A percentile compares a stretch with the other conserved stretches of the same genome.
These are phyloP conservation scores for Aspergillus pseudotamarii DNA, from an alignment of 2,329 filamentous ascomycete genomes.

Conservation along the genomic window DNA sequence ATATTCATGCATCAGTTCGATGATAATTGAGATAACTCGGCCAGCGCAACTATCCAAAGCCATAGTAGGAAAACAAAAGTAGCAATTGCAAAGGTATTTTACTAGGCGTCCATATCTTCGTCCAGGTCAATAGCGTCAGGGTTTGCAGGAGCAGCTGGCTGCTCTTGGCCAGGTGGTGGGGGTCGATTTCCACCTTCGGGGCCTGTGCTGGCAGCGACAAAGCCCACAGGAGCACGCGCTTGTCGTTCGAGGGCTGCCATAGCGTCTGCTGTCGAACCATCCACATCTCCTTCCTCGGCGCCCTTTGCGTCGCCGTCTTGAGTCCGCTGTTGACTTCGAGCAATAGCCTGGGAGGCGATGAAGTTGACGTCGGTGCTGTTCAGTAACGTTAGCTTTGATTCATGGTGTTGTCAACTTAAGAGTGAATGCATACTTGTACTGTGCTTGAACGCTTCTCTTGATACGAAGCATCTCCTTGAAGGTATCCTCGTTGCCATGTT, in stretches of 20 bases:
- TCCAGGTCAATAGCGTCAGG: constrained; percentile 87
- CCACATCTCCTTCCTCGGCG: constrained; percentile 47
- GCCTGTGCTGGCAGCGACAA: constrained; percentile 82
- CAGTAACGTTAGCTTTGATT: constrained; percentile 35
- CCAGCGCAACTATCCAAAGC: constrained; percentile 11
- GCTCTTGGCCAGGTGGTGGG: constrained; percentile 36
- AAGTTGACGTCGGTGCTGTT: constrained; percentile 90
- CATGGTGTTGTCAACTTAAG: neutral
- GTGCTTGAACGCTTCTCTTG: constrained; percentile 94
- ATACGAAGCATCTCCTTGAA: constrained; percentile 99
- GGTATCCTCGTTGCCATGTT: constrained; percentile 98
- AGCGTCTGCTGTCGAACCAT: constrained; percentile 65
- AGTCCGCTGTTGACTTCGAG: constrained; percentile 68
- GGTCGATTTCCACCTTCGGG: constrained; percentile 63
- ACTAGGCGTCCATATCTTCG: constrained; percentile 52
- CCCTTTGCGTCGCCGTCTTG: constrained; percentile 37
- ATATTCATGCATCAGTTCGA: constrained; percentile 6
- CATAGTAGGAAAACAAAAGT: constrained; percentile 2
- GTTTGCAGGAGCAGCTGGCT: constrained; percentile 60
- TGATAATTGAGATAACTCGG: constrained; percentile 3
- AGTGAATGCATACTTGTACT: constrained; percentile 73
- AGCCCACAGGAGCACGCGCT: constrained; percentile 83
- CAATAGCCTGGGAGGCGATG: constrained; percentile 92
- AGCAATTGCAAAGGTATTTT: constrained; percentile 10
- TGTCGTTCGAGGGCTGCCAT: constrained; percentile 90